Evolutionary conservation across 192 early-diverging fungal species (phyloP).

Genomic region (Backusella luteola): DNA sequence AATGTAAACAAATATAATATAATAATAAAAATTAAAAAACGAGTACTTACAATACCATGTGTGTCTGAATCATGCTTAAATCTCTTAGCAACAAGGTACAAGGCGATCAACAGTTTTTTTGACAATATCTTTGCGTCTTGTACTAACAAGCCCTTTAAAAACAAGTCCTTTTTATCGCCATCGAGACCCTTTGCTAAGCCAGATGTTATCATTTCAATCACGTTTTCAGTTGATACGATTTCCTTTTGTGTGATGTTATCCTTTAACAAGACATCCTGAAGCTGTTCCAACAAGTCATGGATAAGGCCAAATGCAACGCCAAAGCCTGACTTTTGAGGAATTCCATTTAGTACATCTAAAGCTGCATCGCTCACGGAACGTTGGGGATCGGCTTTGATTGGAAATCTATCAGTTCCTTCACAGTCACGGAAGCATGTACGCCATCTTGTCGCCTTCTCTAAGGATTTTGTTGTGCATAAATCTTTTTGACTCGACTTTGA

Average conservation of each 20-base stretch:
- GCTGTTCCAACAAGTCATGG: conserved; percentile 19
- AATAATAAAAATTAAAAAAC: background rate
- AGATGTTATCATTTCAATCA: conserved; percentile 10
- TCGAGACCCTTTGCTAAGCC: background rate
- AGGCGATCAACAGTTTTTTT: conserved; percentile 14
- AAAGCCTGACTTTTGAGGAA: conserved; percentile 6
- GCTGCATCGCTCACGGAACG: background rate
- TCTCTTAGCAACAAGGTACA: conserved; percentile 16
- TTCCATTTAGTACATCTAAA: conserved; percentile 13
- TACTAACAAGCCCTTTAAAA: background rate
- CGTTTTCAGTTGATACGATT: background rate
- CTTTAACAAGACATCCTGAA: conserved; percentile 9
- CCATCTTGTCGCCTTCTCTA: conserved; percentile 16
- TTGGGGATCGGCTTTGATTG: background rate
- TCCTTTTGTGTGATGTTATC: background rate
- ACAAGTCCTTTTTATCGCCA: background rate
- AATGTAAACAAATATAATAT: background rate
- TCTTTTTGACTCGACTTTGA: background rate
- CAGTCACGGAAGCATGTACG: conserved; percentile 22
- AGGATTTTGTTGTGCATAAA: background rate
- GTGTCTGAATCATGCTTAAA: conserved; percentile 5
- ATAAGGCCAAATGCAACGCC: conserved; percentile 15
- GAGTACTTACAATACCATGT: background rate
- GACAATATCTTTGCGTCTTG: background rate
- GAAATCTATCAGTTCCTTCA: conserved; percentile 17